Evolutionary conservation across 1,139 yeast genomes (phyloP).

Genomic region (Oligophagozyma castellii): DNA sequence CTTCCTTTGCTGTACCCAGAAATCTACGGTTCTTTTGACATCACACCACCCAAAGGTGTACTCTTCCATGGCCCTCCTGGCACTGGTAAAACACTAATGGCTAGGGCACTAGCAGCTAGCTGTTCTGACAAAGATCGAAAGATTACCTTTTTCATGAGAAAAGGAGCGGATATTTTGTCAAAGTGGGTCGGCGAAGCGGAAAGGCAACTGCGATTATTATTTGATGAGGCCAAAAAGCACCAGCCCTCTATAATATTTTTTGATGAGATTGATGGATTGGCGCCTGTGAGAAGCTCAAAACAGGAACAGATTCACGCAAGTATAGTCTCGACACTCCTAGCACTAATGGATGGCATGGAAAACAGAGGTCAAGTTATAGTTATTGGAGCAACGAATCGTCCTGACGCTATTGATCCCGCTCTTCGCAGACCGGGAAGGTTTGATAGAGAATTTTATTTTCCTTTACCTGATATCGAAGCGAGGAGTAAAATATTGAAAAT

Average conservation of each 20-base stretch:
- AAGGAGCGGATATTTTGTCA: constrained; percentile 94
- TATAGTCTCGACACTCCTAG: constrained; percentile 84
- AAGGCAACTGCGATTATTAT: constrained; percentile 73
- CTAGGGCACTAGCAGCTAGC: constrained; percentile 91
- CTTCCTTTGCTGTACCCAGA: constrained; percentile 90
- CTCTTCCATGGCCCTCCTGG: constrained; percentile 99
- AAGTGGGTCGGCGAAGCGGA: constrained; percentile 99
- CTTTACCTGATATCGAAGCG: constrained; percentile 74
- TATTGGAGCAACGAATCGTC: constrained; percentile 96
- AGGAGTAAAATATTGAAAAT: constrained; percentile 66
- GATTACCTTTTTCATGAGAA: constrained; percentile 94
- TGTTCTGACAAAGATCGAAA: constrained; percentile 73
- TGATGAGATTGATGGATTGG: constrained; percentile 96
- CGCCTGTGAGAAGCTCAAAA: constrained; percentile 92
- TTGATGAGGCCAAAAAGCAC: constrained; percentile 91
- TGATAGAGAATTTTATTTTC: constrained; percentile 92
- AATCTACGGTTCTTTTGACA: constrained; percentile 74
- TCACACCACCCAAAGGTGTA: constrained; percentile 97
- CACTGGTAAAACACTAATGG: constrained; percentile 97
- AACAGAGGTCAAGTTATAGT: constrained; percentile 93
- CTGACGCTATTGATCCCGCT: constrained; percentile 96
- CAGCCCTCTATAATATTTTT: constrained; percentile 94
- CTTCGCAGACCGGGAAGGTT: constrained; percentile 94
- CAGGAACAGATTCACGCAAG: constrained; percentile 98
- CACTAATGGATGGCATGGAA: constrained; percentile 99